These are phyloP conservation scores for Venturiaceae sp. DNA, from an alignment of 2,329 filamentous ascomycete species.

Conservation along the genomic window DNA sequence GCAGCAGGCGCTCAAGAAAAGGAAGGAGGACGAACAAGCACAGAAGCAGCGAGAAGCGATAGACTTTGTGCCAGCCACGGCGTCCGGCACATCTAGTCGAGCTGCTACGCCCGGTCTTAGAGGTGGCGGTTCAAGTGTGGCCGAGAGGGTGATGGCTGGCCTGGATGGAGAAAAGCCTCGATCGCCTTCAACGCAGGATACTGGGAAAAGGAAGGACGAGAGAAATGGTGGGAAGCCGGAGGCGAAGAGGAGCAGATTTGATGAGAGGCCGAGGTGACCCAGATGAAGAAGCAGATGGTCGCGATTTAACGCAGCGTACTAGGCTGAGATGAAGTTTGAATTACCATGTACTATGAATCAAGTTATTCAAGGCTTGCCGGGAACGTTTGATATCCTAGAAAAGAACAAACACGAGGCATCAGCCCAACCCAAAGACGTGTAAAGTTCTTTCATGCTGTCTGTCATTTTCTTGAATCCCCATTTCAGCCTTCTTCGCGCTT, in stretches of 20 bases:
- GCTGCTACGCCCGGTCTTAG: conserved; percentile 13
- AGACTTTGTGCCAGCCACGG: conserved; percentile 18
- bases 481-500: background rate
- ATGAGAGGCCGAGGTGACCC: conserved; percentile 2
- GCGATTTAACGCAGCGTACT: background rate
- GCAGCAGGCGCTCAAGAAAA: conserved; percentile 26
- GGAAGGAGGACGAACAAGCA: conserved; percentile 13
- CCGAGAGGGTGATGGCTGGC: conserved; percentile 15
- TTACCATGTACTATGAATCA: too few relatives aligned
- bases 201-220: conserved; percentile 1
- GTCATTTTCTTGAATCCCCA: background rate
- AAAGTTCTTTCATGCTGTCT: background rate
- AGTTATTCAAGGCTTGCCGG: too few relatives aligned
- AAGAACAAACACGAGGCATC: too few relatives aligned
- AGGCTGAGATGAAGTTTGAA: background rate
- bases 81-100: conserved; percentile 17
- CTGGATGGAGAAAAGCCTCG: conserved; percentile 10
- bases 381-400: too few relatives aligned
- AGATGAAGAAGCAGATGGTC: background rate
- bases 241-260: background rate
- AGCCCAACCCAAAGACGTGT: too few relatives aligned
- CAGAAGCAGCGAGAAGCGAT: conserved; percentile 16
- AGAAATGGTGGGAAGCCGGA: background rate
- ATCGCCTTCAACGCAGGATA: background rate
- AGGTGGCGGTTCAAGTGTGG: conserved; percentile 10